phyloP scores from a whole-genome alignment of 2,329 filamentous ascomycete genomes.

The Neurospora sp. region DNA sequence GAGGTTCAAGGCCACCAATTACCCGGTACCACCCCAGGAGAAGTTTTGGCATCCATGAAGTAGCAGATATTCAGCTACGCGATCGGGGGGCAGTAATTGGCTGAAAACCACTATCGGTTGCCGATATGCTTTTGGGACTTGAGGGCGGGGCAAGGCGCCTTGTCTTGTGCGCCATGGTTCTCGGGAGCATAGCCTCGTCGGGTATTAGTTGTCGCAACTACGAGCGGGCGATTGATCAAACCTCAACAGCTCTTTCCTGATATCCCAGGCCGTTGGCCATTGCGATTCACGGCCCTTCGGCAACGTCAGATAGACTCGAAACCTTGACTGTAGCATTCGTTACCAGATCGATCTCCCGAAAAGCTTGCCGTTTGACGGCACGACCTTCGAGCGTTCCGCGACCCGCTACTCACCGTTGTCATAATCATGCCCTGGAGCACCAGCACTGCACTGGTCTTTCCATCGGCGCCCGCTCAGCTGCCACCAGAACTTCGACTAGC shows the following conservation, averaged over 20 bases:
- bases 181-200: neutral
- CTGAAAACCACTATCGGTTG: neutral
- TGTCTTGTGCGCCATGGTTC: neutral
- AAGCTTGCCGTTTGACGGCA: neutral
- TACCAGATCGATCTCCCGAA: neutral
- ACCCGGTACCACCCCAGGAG: neutral
- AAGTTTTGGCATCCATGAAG: neutral
- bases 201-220: neutral
- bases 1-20: neutral
- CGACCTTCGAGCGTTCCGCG: neutral
- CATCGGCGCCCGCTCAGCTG: neutral
- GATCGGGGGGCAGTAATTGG: neutral
- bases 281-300: too few relatives aligned
- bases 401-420: neutral
- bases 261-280: too few relatives aligned
- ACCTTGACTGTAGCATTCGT: neutral
- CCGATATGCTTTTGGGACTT: neutral
- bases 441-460: neutral
- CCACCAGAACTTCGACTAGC: neutral
- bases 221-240: neutral
- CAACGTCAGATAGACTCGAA: neutral
- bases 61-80: neutral
- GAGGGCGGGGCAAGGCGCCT: neutral
- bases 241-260: too few relatives aligned
- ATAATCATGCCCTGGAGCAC: neutral